These are phyloP conservation scores for Spiraea crenata DNA, from an alignment of 331 rosid species.

Conservation along the genomic window DNA sequence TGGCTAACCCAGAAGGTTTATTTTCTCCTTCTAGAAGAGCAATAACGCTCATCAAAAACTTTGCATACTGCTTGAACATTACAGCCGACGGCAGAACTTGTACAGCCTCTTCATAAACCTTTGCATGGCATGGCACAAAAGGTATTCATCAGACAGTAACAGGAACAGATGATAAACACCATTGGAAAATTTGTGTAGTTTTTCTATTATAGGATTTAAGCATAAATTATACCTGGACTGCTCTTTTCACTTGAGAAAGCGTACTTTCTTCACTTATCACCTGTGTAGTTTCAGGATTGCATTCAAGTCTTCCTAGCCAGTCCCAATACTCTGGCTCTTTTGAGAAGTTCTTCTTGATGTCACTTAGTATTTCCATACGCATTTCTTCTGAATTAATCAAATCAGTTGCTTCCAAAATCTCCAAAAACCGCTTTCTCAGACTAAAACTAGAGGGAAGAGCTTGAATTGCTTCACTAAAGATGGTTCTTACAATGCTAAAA, in stretches of 20 bases:
- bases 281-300: constrained; percentile 30
- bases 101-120: constrained; percentile 89
- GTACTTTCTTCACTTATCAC: constrained; percentile 37
- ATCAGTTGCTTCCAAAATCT: constrained; percentile 71
- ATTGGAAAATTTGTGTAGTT: neutral
- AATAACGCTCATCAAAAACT: constrained; percentile 49
- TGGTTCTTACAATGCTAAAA: constrained; percentile 47
- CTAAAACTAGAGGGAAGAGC: constrained; percentile 69
- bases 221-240: constrained; percentile 60
- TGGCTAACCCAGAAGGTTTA: constrained; percentile 24
- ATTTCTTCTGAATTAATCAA: constrained; percentile 63
- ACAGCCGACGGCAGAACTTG: constrained; percentile 48
- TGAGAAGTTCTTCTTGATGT: constrained; percentile 67
- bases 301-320: constrained; percentile 79
- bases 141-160: constrained; percentile 20
- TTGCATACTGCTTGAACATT: constrained; percentile 50
- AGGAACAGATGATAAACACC: neutral
- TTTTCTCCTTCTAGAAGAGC: constrained; percentile 38
- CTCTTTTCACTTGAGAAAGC: constrained; percentile 47
- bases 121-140: constrained; percentile 21
- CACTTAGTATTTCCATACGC: constrained; percentile 54
- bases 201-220: neutral
- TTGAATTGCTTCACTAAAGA: constrained; percentile 63
- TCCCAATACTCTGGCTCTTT: constrained; percentile 77
- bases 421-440: constrained; percentile 69